Percentiles rank a stretch among this genome's conserved stretches.
Evolutionary conservation across 169 alveolate species (phyloP).

Genomic region (Eimeria praecox): DNA sequence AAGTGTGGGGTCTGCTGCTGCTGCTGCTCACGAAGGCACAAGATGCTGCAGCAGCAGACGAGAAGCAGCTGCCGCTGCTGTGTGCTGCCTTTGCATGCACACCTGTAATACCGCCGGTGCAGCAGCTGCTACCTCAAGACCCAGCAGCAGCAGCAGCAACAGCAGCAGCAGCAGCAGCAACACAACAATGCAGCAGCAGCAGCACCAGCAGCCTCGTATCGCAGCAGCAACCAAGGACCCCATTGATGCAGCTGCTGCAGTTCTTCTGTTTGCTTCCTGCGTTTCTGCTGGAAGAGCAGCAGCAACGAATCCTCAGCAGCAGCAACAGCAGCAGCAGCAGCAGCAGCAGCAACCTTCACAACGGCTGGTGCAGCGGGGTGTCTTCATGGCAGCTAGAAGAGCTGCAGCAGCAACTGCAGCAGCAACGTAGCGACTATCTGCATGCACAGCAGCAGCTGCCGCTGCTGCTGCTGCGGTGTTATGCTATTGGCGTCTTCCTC

Average conservation of each 20-base stretch:
- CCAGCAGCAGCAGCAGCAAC: slow-evolving; percentile 40
- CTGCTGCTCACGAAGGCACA: slow-evolving; percentile 47
- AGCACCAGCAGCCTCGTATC: slow-evolving; percentile 56
- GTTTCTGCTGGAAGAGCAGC: slow-evolving; percentile 39
- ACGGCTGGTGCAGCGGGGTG: slow-evolving; percentile 1
- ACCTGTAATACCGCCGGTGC: slow-evolving; percentile 44
- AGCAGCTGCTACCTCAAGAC: slow-evolving; percentile 41
- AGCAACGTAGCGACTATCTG: slow-evolving; percentile 61
- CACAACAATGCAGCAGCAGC: slow-evolving; percentile 34
- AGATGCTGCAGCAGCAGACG: slow-evolving; percentile 63
- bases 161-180: slow-evolving; percentile 56
- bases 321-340: slow-evolving; percentile 34
- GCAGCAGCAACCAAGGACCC: slow-evolving; percentile 12
- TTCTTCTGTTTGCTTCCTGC: slow-evolving; percentile 47
- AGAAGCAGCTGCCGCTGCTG: slow-evolving; percentile 45
- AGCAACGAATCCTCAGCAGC: not conserved
- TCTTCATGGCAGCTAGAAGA: slow-evolving; percentile 23
- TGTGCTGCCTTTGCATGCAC: slow-evolving; percentile 66
- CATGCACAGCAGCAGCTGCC: slow-evolving; percentile 10
- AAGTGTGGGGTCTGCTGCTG: slow-evolving; percentile 23
- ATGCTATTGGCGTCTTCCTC: slow-evolving; percentile 30
- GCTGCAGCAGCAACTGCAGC: slow-evolving; percentile 54
- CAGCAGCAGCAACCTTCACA: slow-evolving; percentile 40
- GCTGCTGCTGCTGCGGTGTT: slow-evolving; percentile 22
- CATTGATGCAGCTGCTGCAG: slow-evolving; percentile 43